Conservation (phyloP, 2,329 filamentous ascomycete genomes). For the Elsinoe arachidis region DNA sequence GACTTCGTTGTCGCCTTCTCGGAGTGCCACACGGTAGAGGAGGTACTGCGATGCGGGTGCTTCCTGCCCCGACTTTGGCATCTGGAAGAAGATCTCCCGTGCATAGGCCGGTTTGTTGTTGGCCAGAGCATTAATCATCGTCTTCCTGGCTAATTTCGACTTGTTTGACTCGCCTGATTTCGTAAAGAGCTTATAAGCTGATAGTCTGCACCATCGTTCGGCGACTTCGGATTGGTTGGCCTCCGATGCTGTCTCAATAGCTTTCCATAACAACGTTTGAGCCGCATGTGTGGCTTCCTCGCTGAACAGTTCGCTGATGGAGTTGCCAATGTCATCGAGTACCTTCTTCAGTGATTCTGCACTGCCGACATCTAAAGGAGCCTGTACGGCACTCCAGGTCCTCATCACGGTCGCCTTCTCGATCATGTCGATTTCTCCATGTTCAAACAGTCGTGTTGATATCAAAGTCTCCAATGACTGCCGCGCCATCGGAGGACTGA, state of each 20-base stretch:
- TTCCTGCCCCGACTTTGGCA: conserved; percentile 50
- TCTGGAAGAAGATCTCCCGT: conserved; percentile 46
- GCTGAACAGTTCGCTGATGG: conserved; percentile 42
- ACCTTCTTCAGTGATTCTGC: conserved; percentile 34
- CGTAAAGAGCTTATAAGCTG: conserved; percentile 58
- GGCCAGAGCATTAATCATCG: conserved; percentile 60
- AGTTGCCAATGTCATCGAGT: conserved; percentile 40
- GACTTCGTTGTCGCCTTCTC: conserved; percentile 46
- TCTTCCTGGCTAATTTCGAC: conserved; percentile 63
- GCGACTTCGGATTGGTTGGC: conserved; percentile 47
- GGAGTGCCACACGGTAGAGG: conserved; percentile 64
- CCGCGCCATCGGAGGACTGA: conserved; percentile 32
- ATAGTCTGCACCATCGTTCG: conserved; percentile 63
- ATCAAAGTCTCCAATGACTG: conserved; percentile 57
- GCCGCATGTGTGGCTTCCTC: conserved; percentile 56
- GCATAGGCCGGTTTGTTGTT: conserved; percentile 48
- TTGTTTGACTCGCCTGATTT: conserved; percentile 57
- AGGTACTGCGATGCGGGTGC: conserved; percentile 63
- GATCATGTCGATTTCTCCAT: conserved; percentile 50
- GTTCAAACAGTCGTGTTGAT: conserved; percentile 43
- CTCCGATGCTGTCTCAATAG: conserved; percentile 51
- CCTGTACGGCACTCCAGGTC: conserved; percentile 54
- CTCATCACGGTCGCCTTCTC: conserved; percentile 62
- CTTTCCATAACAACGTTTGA: conserved; percentile 73
- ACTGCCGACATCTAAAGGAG: conserved; percentile 26